A percentile compares a stretch with the other conserved stretches of the same genome.
phyloP scores from a whole-genome alignment of 2,329 filamentous ascomycete genomes.

The Hysterium pulicare region DNA sequence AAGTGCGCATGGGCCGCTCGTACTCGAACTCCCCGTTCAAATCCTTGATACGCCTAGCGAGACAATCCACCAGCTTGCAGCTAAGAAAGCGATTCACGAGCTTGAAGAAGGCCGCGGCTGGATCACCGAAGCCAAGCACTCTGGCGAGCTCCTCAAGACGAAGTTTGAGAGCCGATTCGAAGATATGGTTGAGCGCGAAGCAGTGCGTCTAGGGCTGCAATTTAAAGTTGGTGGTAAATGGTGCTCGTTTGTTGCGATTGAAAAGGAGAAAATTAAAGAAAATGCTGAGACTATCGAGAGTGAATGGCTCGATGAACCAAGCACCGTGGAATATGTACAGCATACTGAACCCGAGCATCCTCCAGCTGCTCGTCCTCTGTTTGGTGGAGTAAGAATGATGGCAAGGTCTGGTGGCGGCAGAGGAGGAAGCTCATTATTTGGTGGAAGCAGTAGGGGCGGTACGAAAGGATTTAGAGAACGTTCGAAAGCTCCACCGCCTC shows the following conservation, averaged over 20 bases:
- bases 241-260: constrained; percentile 70
- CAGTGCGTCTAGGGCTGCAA: constrained; percentile 60
- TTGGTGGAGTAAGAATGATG: no score
- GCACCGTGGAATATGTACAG: no score
- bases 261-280: constrained; percentile 36
- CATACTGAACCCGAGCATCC: no score
- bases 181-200: constrained; percentile 63
- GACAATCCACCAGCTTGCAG: constrained; percentile 68
- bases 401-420: no score
- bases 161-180: constrained; percentile 48
- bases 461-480: no score
- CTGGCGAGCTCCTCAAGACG: constrained; percentile 37
- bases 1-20: constrained; percentile 56
- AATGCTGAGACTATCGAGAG: constrained; percentile 12
- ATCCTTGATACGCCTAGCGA: constrained; percentile 44
- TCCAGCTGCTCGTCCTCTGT: no score
- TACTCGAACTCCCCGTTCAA: constrained; percentile 62
- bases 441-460: no score
- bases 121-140: constrained; percentile 41
- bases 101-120: constrained; percentile 69
- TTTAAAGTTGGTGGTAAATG: constrained; percentile 68
- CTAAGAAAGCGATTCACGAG: constrained; percentile 64
- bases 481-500: no score
- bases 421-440: no score
- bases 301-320: constrained; percentile 25